phyloP scores from a whole-genome alignment of 441 rosid species.

The Populus hybrid region DNA sequence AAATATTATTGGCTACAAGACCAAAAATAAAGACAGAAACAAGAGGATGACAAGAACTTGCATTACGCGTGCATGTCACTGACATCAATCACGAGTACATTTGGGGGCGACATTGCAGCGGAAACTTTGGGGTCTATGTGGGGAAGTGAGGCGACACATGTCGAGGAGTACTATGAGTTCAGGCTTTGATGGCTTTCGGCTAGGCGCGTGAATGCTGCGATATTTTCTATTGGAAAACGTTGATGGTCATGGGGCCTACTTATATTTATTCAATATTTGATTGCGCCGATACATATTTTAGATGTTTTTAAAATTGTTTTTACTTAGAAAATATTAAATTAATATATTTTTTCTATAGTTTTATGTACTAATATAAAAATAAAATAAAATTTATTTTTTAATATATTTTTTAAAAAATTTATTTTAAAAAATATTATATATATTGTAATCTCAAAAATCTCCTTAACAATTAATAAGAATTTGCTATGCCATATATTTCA shows the following conservation, averaged over 20 bases:
- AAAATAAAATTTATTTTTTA: no score
- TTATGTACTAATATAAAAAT: no score
- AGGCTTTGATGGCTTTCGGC: not conserved
- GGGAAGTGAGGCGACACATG: not conserved
- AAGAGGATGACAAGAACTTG: no score
- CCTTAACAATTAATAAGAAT: no score
- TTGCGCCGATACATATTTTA: not conserved
- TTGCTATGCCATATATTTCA: no score
- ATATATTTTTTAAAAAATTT: no score
- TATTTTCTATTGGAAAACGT: not conserved
- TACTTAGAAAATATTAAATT: no score
- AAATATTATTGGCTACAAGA: no score
- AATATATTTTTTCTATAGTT: no score
- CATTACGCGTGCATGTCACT: slow-evolving; percentile 5
- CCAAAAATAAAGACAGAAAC: no score
- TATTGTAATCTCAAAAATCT: no score
- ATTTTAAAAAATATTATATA: no score
- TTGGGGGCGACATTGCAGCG: slow-evolving; percentile 5
- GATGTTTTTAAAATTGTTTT: not conserved
- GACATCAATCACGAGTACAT: slow-evolving; percentile 18
- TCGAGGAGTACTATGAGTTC: not conserved
- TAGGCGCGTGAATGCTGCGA: not conserved
- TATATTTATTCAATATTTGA: not conserved
- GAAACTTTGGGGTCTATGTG: slow-evolving; percentile 22
- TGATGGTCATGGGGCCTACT: not conserved